Evolutionary conservation across 441 rosid species (phyloP).

Genomic region (Populus tomentosa): DNA sequence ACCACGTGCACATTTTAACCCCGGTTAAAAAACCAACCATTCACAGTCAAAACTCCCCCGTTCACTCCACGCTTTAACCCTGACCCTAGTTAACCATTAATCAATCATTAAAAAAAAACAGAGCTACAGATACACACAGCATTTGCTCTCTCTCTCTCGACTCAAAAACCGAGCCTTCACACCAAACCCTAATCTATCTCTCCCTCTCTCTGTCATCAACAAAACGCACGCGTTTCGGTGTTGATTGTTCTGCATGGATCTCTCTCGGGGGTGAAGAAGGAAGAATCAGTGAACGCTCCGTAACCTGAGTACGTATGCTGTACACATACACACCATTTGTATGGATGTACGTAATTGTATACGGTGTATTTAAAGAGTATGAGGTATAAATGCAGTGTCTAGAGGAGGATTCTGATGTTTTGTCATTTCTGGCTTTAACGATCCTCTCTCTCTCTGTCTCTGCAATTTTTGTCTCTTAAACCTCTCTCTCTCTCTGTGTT

Average conservation of each 20-base stretch:
- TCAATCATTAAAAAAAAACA: background rate
- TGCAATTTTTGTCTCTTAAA: slow-evolving; percentile 25
- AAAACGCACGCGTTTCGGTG: slow-evolving; percentile 32
- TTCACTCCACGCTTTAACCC: background rate
- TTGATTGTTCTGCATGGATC: slow-evolving; percentile 17
- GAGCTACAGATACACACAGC: background rate
- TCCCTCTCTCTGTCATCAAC: background rate
- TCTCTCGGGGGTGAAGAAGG: slow-evolving; percentile 6
- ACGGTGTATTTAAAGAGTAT: background rate
- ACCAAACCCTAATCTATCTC: background rate
- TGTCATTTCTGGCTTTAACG: slow-evolving; percentile 35
- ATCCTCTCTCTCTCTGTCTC: slow-evolving; percentile 35
- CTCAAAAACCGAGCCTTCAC: background rate
- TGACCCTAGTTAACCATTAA: background rate
- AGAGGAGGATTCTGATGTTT: slow-evolving; percentile 32
- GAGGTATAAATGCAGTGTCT: slow-evolving; percentile 10
- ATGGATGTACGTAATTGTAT: background rate
- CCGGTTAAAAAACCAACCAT: background rate
- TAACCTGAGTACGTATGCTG: background rate
- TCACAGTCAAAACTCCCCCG: no score
- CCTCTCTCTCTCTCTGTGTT: slow-evolving; percentile 17
- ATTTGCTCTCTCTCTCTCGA: background rate
- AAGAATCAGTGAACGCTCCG: background rate
- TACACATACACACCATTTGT: background rate
- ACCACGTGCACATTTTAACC: slow-evolving; percentile 26